These are phyloP conservation scores for Paecilomyces variotii DNA, from an alignment of 2,329 filamentous ascomycete genomes.

Conservation along the genomic window DNA sequence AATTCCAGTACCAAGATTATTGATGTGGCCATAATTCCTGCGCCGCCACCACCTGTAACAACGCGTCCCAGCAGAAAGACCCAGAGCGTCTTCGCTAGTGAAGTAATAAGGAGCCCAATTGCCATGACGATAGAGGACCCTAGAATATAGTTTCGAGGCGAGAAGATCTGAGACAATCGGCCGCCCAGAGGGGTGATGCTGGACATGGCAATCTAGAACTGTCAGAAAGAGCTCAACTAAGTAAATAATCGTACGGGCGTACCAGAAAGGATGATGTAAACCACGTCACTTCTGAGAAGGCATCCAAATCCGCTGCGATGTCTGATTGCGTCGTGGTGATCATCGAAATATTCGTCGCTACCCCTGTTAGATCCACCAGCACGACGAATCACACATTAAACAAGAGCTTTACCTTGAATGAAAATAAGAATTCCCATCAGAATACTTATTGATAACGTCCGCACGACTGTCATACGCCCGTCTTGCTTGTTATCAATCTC, in stretches of 20 bases:
- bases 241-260: slow-evolving; percentile 5
- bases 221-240: not conserved
- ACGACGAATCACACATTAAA: not conserved
- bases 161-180: slow-evolving; percentile 66
- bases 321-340: slow-evolving; percentile 72
- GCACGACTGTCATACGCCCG: not conserved
- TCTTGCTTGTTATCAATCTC: not conserved
- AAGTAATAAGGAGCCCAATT: slow-evolving; percentile 57
- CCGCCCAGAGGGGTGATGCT: slow-evolving; percentile 62
- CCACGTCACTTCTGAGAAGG: slow-evolving; percentile 68
- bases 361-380: not conserved
- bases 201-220: slow-evolving; percentile 48
- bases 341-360: slow-evolving; percentile 65
- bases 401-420: slow-evolving; percentile 12
- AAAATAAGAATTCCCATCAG: slow-evolving; percentile 20
- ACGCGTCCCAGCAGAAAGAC: slow-evolving; percentile 62
- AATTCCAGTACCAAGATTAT: slow-evolving; percentile 73
- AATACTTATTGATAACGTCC: slow-evolving; percentile 10
- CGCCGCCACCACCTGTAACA: slow-evolving; percentile 60
- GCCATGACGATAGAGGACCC: slow-evolving; percentile 52
- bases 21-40: slow-evolving; percentile 63
- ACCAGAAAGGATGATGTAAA: slow-evolving; percentile 70
- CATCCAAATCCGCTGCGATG: slow-evolving; percentile 66
- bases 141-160: slow-evolving; percentile 58
- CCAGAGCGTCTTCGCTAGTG: slow-evolving; percentile 50